Percentiles rank a stretch among this genome's conserved stretches.
These are phyloP conservation scores for Arxiozyma bovina DNA, from an alignment of 1,139 yeast genomes.

Conservation along the genomic window DNA sequence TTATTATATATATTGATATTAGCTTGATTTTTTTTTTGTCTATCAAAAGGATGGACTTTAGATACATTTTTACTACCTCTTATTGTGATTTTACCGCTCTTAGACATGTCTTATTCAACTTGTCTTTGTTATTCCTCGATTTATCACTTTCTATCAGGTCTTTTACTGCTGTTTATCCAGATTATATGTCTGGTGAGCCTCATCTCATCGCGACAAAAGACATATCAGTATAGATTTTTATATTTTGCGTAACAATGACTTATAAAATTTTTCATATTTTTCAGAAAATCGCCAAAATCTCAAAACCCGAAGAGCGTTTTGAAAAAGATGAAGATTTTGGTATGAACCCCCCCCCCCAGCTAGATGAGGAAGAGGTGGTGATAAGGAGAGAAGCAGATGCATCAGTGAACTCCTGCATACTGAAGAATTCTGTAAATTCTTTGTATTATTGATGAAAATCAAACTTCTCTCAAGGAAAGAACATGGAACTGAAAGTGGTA, in stretches of 20 bases:
- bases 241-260: neutral
- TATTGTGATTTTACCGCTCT: neutral
- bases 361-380: neutral
- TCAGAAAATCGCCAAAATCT: neutral
- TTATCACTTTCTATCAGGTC: too few relatives aligned
- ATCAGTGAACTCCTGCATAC: neutral
- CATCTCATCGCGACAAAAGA: neutral
- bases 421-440: too few relatives aligned
- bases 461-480: neutral
- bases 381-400: neutral
- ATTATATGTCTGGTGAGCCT: neutral
- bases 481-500: neutral
- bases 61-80: neutral
- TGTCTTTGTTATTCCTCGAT: neutral
- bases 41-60: conserved; percentile 2
- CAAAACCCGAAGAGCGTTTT: neutral
- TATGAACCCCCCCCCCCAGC: too few relatives aligned
- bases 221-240: neutral
- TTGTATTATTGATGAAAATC: too few relatives aligned
- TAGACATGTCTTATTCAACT: neutral
- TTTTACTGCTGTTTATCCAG: too few relatives aligned
- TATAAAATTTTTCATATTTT: neutral
- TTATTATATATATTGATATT: neutral
- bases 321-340: neutral
- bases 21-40: neutral